These are phyloP conservation scores for Lentinula sp. DNA, from an alignment of 768 basidiomycete genomes.

Conservation along the genomic window DNA sequence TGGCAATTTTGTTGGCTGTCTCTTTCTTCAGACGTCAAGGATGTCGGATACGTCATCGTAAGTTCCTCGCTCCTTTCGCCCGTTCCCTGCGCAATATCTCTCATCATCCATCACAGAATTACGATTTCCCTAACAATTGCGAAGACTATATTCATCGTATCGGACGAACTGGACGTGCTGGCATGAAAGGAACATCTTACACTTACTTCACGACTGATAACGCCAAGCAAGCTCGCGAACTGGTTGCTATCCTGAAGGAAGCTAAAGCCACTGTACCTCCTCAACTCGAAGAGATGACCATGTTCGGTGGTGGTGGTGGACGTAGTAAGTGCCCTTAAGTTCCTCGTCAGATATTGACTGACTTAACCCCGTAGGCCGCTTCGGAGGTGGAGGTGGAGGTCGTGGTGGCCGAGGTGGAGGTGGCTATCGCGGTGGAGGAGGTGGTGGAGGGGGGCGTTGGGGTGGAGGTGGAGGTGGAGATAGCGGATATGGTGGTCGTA, in stretches of 20 bases:
- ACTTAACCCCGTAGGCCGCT: neutral
- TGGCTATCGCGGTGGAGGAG: neutral
- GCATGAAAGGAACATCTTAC: constrained; percentile 86
- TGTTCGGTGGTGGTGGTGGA: constrained; percentile 6
- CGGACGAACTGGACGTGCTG: constrained; percentile 96
- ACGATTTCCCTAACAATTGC: constrained; percentile 97
- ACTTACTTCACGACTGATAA: constrained; percentile 98
- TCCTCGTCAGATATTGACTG: neutral
- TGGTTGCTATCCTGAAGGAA: constrained; percentile 80
- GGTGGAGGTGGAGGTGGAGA: constrained; percentile 1
- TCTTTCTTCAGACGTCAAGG: constrained; percentile 83
- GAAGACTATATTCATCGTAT: constrained; percentile 99
- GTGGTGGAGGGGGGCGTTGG: neutral
- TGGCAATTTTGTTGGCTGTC: constrained; percentile 23
- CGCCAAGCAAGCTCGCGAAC: constrained; percentile 89
- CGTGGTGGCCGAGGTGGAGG: constrained; percentile 1
- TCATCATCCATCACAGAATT: constrained; percentile 53
- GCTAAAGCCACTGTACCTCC: constrained; percentile 83
- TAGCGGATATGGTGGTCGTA: constrained; percentile 4
- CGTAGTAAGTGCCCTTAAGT: neutral
- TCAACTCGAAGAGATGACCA: constrained; percentile 59
- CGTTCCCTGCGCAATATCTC: neutral
- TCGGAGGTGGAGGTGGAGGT: constrained; percentile 2
- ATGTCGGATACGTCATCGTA: constrained; percentile 96
- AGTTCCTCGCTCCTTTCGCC: constrained; percentile 23